phyloP scores from a whole-genome alignment of 2,329 filamentous ascomycete species.

The Biscogniauxia mediterranea region DNA sequence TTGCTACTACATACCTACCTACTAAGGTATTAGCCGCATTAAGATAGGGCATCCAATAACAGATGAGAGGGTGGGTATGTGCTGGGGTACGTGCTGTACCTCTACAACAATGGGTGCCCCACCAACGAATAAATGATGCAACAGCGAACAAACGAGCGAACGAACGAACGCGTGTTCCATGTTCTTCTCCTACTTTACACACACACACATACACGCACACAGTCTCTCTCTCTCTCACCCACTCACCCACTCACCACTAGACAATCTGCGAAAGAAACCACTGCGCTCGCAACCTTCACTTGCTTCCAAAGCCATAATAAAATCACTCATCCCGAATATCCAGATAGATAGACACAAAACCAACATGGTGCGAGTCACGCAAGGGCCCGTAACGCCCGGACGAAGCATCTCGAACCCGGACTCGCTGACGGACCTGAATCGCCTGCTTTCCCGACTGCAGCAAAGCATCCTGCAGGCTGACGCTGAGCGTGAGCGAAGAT shows the following conservation, averaged over 20 bases:
- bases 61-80: background rate
- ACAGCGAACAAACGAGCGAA: constrained; percentile 1
- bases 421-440: constrained; percentile 54
- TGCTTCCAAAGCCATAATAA: background rate
- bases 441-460: constrained; percentile 65
- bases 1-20: background rate
- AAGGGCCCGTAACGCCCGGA: constrained; percentile 29
- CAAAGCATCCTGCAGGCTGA: constrained; percentile 62
- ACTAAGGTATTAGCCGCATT: background rate
- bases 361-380: constrained; percentile 32
- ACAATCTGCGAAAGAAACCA: background rate
- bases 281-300: background rate
- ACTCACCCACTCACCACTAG: background rate
- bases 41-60: background rate
- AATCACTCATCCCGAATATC: background rate
- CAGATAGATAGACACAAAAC: background rate
- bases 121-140: constrained; percentile 18
- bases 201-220: background rate
- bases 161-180: constrained; percentile 11
- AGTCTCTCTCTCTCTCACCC: too few species aligned
- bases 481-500: constrained; percentile 54
- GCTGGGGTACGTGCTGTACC: background rate
- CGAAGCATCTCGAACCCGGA: constrained; percentile 32
- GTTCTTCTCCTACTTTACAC: background rate
- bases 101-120: constrained; percentile 10